Base-by-base conservation (phyloP, 441 rosid genomes). In the Populus hybrid region DNA sequence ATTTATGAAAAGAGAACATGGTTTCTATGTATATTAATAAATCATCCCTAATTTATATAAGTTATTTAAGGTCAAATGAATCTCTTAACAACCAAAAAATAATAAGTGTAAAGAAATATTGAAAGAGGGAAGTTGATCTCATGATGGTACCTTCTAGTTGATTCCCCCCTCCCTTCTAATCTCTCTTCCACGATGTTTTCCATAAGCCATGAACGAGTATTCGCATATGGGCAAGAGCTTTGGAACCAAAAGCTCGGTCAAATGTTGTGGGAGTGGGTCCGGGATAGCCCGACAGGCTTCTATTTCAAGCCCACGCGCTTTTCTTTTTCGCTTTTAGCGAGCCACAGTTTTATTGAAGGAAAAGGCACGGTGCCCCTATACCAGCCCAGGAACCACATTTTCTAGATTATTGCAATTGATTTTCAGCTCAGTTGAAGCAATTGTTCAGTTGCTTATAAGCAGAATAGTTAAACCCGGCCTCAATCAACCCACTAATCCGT, bases 291-390 rank as follows among this genome's bases (percentile, higher is more conserved):
- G 82, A 78, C 80, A 81, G 28, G 63, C 82, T 81, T 83, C 72
- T 12, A 56, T 23, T 6, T 35, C 28, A 81, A 84, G 84, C 84
- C 77, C 80, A 78, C 31, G 73, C 35, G 26, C 68, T 59, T 70
- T 26, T 20, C 11, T 59, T 35, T 79, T 38, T 26, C 3, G 23
- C 3, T n/a, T 75, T 31, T 16, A 45, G 11, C 4, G 35, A 35
- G 33, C 2, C 20, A 23, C 18, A 31, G 14, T 21, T 36, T 45
- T 64, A 26, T 26, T 8, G 70, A 68, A n/a, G 9, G 35, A 31
- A 21, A 12, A 28, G 33, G 23, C 11, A 21, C 20, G 38, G 16
- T 68, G 45, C 73, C 6, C 72, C 26, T 9, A 1, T 64, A 68
- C 18, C 26, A n/a, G 0, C 63, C 40, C 20, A 26, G 68, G 2